A percentile compares a stretch with the other conserved stretches of the same genome.
Conservation (phyloP, 768 basidiomycete species). For the Rubroboletus satanas region DNA sequence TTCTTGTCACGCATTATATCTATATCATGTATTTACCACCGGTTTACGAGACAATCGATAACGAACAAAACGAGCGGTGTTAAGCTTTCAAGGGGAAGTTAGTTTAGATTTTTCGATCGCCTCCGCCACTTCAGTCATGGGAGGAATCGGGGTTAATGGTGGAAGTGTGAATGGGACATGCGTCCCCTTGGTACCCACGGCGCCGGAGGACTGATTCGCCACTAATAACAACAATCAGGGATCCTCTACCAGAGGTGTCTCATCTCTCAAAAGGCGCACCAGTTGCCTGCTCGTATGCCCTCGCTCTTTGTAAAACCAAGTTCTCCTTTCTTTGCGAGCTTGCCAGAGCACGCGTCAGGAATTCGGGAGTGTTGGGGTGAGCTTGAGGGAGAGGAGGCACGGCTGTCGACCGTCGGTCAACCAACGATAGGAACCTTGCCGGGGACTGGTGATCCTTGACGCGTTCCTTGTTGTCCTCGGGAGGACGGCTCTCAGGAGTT, state of each 20-base stretch:
- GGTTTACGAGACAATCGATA: not conserved
- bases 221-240: not conserved
- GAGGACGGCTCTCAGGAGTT: not conserved
- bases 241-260: not conserved
- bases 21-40: conserved; percentile 6
- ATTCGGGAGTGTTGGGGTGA: conserved; percentile 1
- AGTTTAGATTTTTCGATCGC: conserved; percentile 9
- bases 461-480: conserved; percentile 9
- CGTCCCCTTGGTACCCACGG: not conserved
- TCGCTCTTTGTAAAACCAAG: conserved; percentile 29
- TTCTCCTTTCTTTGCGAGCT: conserved; percentile 20
- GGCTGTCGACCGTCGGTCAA: conserved; percentile 12
- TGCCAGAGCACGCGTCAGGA: conserved; percentile 6
- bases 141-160: conserved; percentile 31
- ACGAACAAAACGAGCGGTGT: not conserved
- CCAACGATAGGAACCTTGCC: conserved; percentile 10
- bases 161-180: conserved; percentile 38
- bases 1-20: conserved; percentile 2
- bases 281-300: conserved; percentile 25
- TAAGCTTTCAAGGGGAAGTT: not conserved
- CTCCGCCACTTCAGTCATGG: conserved; percentile 21
- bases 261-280: conserved; percentile 7
- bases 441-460: conserved; percentile 7
- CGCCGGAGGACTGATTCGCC: not conserved
- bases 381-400: not conserved